phyloP scores from a whole-genome alignment of 1,284 basidiomycete species.

The Irpex rosettiformis region DNA sequence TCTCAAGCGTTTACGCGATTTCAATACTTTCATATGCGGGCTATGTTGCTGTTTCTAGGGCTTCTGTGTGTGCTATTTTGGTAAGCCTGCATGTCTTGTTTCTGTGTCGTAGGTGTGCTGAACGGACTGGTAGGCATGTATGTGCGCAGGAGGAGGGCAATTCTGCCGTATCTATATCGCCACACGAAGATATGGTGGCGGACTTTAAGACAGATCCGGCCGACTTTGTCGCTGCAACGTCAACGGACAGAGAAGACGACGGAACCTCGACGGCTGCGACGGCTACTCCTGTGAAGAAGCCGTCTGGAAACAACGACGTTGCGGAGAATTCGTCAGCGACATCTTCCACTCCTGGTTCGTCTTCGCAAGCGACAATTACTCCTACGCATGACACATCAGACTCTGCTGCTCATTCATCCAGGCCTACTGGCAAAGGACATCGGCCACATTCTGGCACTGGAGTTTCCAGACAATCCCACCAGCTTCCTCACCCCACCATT shows the following conservation, averaged over 20 bases:
- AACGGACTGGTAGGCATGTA: slow-evolving; percentile 1
- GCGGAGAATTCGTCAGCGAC: not conserved
- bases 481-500: slow-evolving; percentile 9
- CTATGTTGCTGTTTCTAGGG: slow-evolving; percentile 5
- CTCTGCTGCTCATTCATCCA: not conserved
- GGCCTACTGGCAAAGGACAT: not conserved
- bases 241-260: not conserved
- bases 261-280: not conserved
- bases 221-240: not conserved
- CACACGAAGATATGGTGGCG: not conserved
- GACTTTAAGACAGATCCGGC: not conserved
- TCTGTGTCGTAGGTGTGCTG: not conserved
- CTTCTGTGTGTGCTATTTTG: slow-evolving; percentile 1
- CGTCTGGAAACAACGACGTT: not conserved
- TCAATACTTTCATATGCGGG: slow-evolving; percentile 8
- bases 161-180: not conserved
- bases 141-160: not conserved
- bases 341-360: not conserved
- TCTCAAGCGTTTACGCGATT: not conserved
- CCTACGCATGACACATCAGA: too few species aligned
- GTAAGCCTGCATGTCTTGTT: not conserved
- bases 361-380: too few species aligned
- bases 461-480: slow-evolving; percentile 4
- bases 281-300: not conserved
- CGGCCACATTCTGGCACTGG: not conserved